phyloP scores from a whole-genome alignment of 441 rosid species.

The Cnidoscolus chayamansa region DNA sequence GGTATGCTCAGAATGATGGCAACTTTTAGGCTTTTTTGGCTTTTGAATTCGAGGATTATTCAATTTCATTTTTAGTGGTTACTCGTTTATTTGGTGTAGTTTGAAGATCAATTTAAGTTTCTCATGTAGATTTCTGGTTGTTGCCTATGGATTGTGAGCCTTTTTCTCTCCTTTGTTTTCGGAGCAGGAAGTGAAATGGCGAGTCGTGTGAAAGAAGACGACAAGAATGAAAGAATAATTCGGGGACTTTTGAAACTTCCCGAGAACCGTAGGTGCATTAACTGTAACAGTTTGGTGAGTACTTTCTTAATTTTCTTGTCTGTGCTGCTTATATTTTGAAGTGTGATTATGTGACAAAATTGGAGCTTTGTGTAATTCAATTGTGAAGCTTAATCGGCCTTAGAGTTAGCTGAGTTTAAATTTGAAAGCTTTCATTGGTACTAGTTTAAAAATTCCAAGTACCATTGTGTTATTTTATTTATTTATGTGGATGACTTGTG shows the following conservation, averaged over 20 bases:
- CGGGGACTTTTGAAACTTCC: constrained; percentile 82
- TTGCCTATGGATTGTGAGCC: not conserved
- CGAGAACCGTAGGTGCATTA: constrained; percentile 84
- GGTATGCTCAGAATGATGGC: not conserved
- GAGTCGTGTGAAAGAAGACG: constrained; percentile 76
- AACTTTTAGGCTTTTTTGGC: not conserved
- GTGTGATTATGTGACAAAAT: not conserved
- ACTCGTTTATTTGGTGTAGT: not conserved
- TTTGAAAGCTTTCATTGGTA: not conserved
- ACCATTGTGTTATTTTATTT: not conserved
- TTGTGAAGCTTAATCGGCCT: not conserved
- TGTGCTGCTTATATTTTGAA: constrained; percentile 7
- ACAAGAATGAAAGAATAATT: constrained; percentile 78
- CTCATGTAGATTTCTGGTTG: not conserved
- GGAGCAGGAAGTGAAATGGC: constrained; percentile 52
- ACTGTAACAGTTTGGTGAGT: constrained; percentile 87
- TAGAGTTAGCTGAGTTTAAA: not conserved
- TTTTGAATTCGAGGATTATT: constrained; percentile 4
- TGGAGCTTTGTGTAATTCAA: not conserved
- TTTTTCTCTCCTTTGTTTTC: not conserved
- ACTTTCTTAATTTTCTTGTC: constrained; percentile 1
- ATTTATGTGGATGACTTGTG: not conserved
- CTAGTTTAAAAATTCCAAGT: not conserved
- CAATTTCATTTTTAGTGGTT: not conserved
- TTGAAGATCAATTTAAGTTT: not conserved